Evolutionary conservation across 768 basidiomycete genomes (phyloP).

Genomic region (Lentinula edodes): DNA sequence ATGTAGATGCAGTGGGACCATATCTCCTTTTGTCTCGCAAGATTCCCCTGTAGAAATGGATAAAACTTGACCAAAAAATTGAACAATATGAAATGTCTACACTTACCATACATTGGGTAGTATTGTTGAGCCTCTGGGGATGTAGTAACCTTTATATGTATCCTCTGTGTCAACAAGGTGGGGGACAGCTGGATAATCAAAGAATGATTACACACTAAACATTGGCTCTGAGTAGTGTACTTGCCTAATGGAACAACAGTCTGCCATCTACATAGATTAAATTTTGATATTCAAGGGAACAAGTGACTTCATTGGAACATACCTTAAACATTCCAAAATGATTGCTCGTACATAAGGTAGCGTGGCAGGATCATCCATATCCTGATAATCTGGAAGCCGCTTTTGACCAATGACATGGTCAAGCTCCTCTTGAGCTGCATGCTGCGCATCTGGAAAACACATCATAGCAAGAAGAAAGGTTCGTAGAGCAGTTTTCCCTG

Average conservation of each 20-base stretch:
- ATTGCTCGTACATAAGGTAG: not conserved
- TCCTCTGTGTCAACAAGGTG: slow-evolving; percentile 27
- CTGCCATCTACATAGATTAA: not conserved
- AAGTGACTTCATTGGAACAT: no score
- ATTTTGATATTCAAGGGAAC: no score
- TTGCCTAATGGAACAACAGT: not conserved
- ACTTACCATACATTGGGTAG: slow-evolving; percentile 29
- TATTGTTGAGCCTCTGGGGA: slow-evolving; percentile 28
- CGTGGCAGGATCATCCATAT: not conserved
- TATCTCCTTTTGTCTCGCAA: not conserved
- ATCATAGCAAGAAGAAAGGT: not conserved
- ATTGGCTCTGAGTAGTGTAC: not conserved
- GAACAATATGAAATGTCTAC: not conserved
- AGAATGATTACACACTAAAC: not conserved
- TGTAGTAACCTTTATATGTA: slow-evolving; percentile 23
- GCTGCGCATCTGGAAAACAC: not conserved
- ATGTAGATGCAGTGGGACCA: not conserved
- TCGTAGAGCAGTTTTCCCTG: not conserved
- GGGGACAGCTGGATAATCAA: slow-evolving; percentile 12
- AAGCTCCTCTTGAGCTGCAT: not conserved
- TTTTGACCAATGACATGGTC: not conserved
- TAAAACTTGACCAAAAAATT: no score
- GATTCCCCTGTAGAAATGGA: not conserved
- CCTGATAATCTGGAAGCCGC: not conserved
- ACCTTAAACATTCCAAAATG: not conserved